These are phyloP conservation scores for Carex cristatella DNA, from an alignment of 176 grass and related monocot species.

Conservation along the genomic window DNA sequence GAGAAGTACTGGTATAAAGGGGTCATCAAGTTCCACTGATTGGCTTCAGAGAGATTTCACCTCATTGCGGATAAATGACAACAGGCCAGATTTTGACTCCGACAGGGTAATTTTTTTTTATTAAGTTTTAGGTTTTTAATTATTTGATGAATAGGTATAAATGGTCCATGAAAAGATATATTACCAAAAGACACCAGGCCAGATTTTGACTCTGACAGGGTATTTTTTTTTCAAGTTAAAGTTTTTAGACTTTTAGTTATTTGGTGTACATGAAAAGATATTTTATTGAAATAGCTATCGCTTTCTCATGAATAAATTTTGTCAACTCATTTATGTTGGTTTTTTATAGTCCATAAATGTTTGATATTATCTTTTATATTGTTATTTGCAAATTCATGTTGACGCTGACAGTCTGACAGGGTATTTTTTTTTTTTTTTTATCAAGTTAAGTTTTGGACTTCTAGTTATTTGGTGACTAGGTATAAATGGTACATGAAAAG, in stretches of 20 bases:
- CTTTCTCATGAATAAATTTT: no score
- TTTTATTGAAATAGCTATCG: background rate
- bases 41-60: constrained; percentile 76
- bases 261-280: background rate
- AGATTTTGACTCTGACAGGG: no score
- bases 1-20: constrained; percentile 43
- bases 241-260: no score
- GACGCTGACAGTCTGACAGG: no score
- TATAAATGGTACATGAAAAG: background rate
- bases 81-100: constrained; percentile 45
- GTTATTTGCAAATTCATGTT: no score
- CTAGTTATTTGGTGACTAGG: background rate
- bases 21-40: constrained; percentile 53
- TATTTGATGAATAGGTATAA: background rate
- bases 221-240: no score
- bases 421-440: no score
- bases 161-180: background rate
- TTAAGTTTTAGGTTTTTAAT: background rate
- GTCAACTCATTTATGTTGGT: no score
- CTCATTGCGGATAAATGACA: constrained; percentile 68
- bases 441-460: no score
- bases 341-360: no score
- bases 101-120: constrained; percentile 46
- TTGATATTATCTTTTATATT: no score
- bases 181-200: background rate